phyloP scores from a whole-genome alignment of 345 rosid genomes.

The Turnera subulata region DNA sequence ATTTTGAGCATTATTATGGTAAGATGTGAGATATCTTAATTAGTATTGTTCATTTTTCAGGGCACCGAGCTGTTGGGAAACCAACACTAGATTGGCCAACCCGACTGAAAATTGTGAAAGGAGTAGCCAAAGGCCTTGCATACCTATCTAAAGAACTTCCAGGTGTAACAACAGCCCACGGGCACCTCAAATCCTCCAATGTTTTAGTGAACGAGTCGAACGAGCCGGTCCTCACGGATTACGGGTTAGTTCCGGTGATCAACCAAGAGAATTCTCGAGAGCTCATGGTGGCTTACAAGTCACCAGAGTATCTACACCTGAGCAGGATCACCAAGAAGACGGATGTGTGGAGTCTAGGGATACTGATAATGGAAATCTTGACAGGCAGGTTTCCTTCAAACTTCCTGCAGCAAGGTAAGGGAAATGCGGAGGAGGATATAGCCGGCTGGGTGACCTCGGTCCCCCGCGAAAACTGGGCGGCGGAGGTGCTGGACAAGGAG shows the following conservation, averaged over 20 bases:
- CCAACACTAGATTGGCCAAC: slow-evolving; percentile 69
- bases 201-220: slow-evolving; percentile 47
- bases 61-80: slow-evolving; percentile 41
- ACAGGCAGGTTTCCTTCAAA: slow-evolving; percentile 61
- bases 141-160: slow-evolving; percentile 70
- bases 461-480: slow-evolving; percentile 25
- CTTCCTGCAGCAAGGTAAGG: slow-evolving; percentile 38
- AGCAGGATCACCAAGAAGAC: slow-evolving; percentile 82
- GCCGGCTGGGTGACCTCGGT: slow-evolving; percentile 46
- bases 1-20: too few relatives aligned
- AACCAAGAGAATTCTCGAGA: slow-evolving; percentile 76
- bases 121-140: slow-evolving; percentile 61
- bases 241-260: slow-evolving; percentile 64
- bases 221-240: slow-evolving; percentile 70
- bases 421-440: slow-evolving; percentile 37
- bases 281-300: slow-evolving; percentile 82
- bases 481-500: slow-evolving; percentile 52
- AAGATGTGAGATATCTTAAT: too few relatives aligned
- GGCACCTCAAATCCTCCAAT: slow-evolving; percentile 88
- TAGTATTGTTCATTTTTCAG: slow-evolving; percentile 26
- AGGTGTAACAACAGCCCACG: slow-evolving; percentile 67
- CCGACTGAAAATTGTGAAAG: slow-evolving; percentile 64
- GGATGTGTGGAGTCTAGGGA: slow-evolving; percentile 78
- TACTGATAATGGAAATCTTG: slow-evolving; percentile 68
- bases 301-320: slow-evolving; percentile 63